Percentiles rank a stretch among this genome's conserved stretches.
Evolutionary conservation across 2,329 filamentous ascomycete genomes (phyloP).

Genomic region (Aspergillus cejpii): DNA sequence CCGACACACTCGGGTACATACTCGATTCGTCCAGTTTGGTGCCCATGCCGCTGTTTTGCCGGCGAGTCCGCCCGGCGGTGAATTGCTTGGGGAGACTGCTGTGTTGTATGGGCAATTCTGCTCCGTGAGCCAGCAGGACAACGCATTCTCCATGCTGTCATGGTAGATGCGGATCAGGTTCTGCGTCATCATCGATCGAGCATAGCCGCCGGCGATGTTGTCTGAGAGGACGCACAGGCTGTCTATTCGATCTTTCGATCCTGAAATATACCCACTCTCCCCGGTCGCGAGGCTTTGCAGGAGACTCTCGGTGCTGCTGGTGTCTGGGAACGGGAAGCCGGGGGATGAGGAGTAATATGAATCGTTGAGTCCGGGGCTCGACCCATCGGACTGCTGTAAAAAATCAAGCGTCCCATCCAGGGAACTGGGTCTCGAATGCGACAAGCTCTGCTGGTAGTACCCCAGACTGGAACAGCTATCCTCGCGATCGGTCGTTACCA

Average conservation of each 20-base stretch:
- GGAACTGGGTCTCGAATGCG: background rate
- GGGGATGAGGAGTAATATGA: background rate
- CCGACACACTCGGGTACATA: constrained; percentile 40
- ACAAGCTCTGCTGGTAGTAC: background rate
- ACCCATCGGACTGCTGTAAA: background rate
- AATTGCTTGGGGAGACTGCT: background rate
- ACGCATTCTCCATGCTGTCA: constrained; percentile 41
- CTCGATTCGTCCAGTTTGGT: constrained; percentile 39
- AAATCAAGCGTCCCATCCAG: background rate
- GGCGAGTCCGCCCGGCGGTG: constrained; percentile 12
- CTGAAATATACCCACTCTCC: background rate
- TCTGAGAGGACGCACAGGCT: constrained; percentile 9
- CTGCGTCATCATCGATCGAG: constrained; percentile 34
- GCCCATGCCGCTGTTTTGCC: constrained; percentile 25
- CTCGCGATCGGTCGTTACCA: background rate
- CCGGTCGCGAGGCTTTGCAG: background rate
- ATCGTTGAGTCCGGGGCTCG: background rate
- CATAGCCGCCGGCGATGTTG: constrained; percentile 30
- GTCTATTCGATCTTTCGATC: constrained; percentile 4
- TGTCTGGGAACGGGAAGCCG: background rate
- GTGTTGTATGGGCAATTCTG: constrained; percentile 41
- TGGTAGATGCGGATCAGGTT: constrained; percentile 41
- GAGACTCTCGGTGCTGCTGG: background rate
- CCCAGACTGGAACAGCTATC: background rate
- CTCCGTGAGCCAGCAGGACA: constrained; percentile 42